These are phyloP conservation scores for Mesembryanthemum crystallinum DNA, from an alignment of 148 eudicot species.

Conservation along the genomic window DNA sequence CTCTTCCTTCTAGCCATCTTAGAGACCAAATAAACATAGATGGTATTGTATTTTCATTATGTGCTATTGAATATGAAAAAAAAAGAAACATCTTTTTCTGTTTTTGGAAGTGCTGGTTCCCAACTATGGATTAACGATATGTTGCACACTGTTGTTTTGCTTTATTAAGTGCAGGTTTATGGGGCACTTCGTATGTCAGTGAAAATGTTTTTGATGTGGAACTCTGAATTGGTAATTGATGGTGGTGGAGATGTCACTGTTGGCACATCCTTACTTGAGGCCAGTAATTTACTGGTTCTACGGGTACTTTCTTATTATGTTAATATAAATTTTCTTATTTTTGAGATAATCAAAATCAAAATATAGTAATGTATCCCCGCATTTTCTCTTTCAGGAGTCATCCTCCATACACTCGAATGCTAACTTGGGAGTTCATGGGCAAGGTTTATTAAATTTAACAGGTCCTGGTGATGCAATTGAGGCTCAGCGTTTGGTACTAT, in stretches of 20 bases:
- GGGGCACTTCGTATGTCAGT: slow-evolving; percentile 98
- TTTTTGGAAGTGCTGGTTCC: neutral
- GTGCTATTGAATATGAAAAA: no score
- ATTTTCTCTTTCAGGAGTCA: slow-evolving; percentile 59
- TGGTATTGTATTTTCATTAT: neutral
- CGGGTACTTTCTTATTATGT: slow-evolving; percentile 31
- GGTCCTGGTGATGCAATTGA: slow-evolving; percentile 93
- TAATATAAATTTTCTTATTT: neutral
- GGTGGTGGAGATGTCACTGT: slow-evolving; percentile 81
- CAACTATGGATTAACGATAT: slow-evolving; percentile 4
- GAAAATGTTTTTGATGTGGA: slow-evolving; percentile 99
- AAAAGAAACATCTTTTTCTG: neutral
- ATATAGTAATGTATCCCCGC: slow-evolving; percentile 14
- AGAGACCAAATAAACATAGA: no score
- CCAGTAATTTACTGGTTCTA: slow-evolving; percentile 67
- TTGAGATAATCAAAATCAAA: slow-evolving; percentile 4
- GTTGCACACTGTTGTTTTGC: slow-evolving; percentile 4
- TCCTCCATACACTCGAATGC: slow-evolving; percentile 85
- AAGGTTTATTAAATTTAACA: slow-evolving; percentile 83
- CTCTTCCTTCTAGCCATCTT: no score
- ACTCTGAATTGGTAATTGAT: slow-evolving; percentile 74
- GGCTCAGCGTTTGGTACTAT: slow-evolving; percentile 89
- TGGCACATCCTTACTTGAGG: slow-evolving; percentile 84
- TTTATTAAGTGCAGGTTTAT: slow-evolving; percentile 73
- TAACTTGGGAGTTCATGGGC: slow-evolving; percentile 95